Evolutionary conservation across 805 yeast genomes (phyloP).

Genomic region (Maudiozyma bulderi): DNA sequence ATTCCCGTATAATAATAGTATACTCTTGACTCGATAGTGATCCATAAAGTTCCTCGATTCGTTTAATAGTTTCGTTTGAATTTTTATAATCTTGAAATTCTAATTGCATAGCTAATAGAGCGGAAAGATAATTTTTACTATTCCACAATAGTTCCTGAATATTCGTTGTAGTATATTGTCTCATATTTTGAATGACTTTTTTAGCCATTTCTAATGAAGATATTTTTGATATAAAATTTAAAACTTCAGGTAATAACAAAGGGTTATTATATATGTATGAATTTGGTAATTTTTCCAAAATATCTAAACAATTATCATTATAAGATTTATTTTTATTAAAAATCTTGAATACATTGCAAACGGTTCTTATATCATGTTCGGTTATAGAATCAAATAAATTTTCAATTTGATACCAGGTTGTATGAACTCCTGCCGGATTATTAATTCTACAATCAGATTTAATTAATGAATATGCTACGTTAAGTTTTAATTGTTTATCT

Average conservation of each 20-base stretch:
- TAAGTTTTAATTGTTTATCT: conserved; percentile 9
- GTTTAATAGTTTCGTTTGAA: conserved; percentile 19
- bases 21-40: conserved; percentile 15
- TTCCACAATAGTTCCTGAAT: conserved; percentile 13
- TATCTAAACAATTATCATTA: conserved; percentile 11
- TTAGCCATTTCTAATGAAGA: conserved; percentile 10
- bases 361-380: conserved; percentile 20
- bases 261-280: conserved; percentile 19
- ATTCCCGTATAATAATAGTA: conserved; percentile 14
- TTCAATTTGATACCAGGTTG: conserved; percentile 18
- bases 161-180: conserved; percentile 9
- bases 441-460: conserved; percentile 12
- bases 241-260: conserved; percentile 17
- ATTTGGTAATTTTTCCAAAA: conserved; percentile 13
- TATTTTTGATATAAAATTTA: conserved; percentile 13
- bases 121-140: conserved; percentile 16
- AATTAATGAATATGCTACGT: conserved; percentile 16
- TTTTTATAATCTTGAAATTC: conserved; percentile 22
- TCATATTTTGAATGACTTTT: conserved; percentile 15
- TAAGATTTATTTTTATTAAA: conserved; percentile 17
- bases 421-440: conserved; percentile 20
- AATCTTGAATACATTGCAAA: conserved; percentile 16
- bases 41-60: conserved; percentile 15
- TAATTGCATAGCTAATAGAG: conserved; percentile 20
- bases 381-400: conserved; percentile 8